Conservation (phyloP, 2,329 filamentous ascomycete species). For the Chlorencoelia australis region DNA sequence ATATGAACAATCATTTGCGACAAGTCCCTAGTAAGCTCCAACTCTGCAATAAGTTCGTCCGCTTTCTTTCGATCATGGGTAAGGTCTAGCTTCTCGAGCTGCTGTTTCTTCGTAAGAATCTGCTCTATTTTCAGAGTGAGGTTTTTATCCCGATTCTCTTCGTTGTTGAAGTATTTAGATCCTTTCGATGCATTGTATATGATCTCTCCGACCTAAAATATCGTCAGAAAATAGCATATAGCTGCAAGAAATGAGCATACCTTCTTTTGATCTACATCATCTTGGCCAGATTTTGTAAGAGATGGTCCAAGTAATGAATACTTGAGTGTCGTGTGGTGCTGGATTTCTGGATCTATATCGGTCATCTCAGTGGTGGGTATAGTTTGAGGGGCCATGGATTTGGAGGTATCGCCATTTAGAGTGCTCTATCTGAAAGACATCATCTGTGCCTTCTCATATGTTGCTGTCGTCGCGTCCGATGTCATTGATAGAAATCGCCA, state of each 20-base stretch:
- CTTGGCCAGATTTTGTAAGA: slow-evolving; percentile 86
- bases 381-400: no score
- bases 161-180: slow-evolving; percentile 90
- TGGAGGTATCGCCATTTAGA: no score
- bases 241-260: slow-evolving; percentile 29
- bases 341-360: no score
- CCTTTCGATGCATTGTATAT: slow-evolving; percentile 97
- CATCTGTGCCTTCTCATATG: no score
- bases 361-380: no score
- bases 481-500: no score
- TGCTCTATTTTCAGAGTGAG: slow-evolving; percentile 78
- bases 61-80: slow-evolving; percentile 62
- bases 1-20: slow-evolving; percentile 81
- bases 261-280: slow-evolving; percentile 85
- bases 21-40: slow-evolving; percentile 72
- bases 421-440: no score
- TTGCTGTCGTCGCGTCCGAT: no score
- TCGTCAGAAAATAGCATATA: slow-evolving; percentile 6
- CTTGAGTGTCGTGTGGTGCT: slow-evolving; percentile 64
- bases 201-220: slow-evolving; percentile 69
- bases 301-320: slow-evolving; percentile 86
- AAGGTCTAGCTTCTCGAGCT: slow-evolving; percentile 68
- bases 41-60: slow-evolving; percentile 69
- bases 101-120: slow-evolving; percentile 64
- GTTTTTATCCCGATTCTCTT: slow-evolving; percentile 70